Evolutionary conservation across 768 basidiomycete species (phyloP).

Genomic region (Tricholoma sp.): DNA sequence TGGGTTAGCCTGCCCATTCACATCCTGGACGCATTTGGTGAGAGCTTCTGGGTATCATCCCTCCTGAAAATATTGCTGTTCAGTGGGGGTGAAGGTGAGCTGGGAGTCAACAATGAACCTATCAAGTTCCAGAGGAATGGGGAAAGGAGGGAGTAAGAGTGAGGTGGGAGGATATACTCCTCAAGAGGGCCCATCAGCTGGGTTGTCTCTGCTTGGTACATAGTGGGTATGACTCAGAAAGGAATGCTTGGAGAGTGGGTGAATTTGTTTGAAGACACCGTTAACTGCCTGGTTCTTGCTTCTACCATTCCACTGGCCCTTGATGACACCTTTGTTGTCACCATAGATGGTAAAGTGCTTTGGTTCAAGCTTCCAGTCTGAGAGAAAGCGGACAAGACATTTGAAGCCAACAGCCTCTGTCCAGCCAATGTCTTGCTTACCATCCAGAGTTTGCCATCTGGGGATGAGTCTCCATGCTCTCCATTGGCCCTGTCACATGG

Average conservation of each 20-base stretch:
- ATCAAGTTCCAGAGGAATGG: no score
- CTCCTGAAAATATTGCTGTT: neutral
- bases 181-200: constrained; percentile 24
- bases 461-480: constrained; percentile 28
- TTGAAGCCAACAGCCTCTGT: constrained; percentile 39
- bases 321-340: constrained; percentile 36
- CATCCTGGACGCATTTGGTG: neutral
- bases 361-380: neutral
- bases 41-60: neutral
- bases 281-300: constrained; percentile 28
- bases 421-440: constrained; percentile 36
- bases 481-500: constrained; percentile 21
- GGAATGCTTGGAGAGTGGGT: neutral
- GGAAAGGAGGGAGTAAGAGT: no score
- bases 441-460: constrained; percentile 21
- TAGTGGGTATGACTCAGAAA: constrained; percentile 22
- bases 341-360: constrained; percentile 22
- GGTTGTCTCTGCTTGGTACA: constrained; percentile 23
- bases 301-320: constrained; percentile 36
- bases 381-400: constrained; percentile 23
- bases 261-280: constrained; percentile 18
- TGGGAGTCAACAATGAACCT: no score
- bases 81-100: constrained; percentile 11
- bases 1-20: neutral
- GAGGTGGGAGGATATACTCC: no score